Percentiles rank a stretch among this genome's conserved stretches.
These are phyloP conservation scores for Pleurotus giganteus DNA, from an alignment of 768 basidiomycete genomes.

Conservation along the genomic window DNA sequence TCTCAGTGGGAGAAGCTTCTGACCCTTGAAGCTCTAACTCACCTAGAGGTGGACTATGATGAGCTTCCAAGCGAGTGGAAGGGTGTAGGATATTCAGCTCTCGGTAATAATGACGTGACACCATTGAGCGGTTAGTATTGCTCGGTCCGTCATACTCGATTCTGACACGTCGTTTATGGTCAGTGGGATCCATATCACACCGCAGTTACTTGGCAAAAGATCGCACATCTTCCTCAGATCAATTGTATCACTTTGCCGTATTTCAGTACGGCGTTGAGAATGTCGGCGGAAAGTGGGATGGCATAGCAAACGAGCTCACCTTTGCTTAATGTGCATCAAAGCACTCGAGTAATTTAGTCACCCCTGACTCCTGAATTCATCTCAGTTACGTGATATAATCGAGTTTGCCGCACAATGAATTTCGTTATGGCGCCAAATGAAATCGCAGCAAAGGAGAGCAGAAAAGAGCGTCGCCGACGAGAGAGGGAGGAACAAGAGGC, in stretches of 20 bases:
- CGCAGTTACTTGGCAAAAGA: not conserved
- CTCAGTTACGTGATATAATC: no score
- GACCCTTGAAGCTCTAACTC: constrained; percentile 33
- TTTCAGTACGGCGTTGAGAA: not conserved
- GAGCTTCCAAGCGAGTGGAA: constrained; percentile 17
- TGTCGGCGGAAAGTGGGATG: constrained; percentile 4
- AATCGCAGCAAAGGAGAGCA: not conserved
- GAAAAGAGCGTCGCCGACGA: constrained; percentile 5
- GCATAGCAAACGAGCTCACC: not conserved
- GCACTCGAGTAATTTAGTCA: not conserved
- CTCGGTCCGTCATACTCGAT: not conserved
- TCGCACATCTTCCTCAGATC: not conserved
- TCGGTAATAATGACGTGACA: not conserved
- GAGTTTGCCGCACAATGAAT: no score
- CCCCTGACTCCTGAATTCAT: not conserved
- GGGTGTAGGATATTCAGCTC: not conserved
- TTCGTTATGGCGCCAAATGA: not conserved
- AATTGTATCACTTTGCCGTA: not conserved
- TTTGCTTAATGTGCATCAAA: not conserved
- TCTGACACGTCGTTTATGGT: not conserved
- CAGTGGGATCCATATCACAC: not conserved
- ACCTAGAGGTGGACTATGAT: constrained; percentile 37
- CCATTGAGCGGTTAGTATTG: not conserved
- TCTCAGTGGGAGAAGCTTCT: constrained; percentile 15
- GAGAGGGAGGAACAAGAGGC: constrained; percentile 3